phyloP scores from a whole-genome alignment of 140 eudicot genomes.

The Senecio squalidus region DNA sequence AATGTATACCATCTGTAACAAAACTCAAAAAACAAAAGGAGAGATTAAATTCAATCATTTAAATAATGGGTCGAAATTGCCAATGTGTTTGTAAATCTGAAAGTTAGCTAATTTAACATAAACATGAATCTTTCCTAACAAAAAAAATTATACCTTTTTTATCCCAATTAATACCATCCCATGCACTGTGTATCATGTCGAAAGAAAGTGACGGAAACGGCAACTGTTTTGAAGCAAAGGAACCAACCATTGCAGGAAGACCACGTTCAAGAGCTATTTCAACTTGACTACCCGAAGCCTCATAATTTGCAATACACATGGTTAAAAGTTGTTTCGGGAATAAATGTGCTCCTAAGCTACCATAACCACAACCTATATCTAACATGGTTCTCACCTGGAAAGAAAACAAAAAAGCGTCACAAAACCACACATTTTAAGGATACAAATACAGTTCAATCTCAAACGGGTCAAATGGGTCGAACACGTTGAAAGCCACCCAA shows the following conservation, averaged over 20 bases:
- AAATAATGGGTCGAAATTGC: too few species aligned
- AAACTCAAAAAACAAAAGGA: neutral
- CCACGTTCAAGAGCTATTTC: constrained; percentile 95
- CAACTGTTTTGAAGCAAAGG: constrained; percentile 68
- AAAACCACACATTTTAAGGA: constrained; percentile 6
- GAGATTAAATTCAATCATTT: neutral
- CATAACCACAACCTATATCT: constrained; percentile 97
- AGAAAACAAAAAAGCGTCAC: neutral
- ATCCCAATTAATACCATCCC: constrained; percentile 83
- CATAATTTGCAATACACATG: constrained; percentile 88
- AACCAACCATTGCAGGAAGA: constrained; percentile 93
- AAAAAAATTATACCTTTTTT: constrained; percentile 67
- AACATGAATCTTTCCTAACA: too few species aligned
- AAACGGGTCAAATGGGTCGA: too few species aligned
- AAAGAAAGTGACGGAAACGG: constrained; percentile 92
- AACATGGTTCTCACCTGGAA: constrained; percentile 79
- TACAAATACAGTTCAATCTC: neutral
- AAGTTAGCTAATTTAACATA: too few species aligned
- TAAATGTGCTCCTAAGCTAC: constrained; percentile 96
- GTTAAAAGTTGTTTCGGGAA: constrained; percentile 67
- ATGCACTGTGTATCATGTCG: constrained; percentile 92
- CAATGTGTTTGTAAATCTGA: too few species aligned
- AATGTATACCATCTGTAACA: constrained; percentile 67
- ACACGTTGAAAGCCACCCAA: too few species aligned
- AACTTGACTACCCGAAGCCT: constrained; percentile 97